These are phyloP conservation scores for Diaporthe citri DNA, from an alignment of 2,329 filamentous ascomycete species.

Conservation along the genomic window DNA sequence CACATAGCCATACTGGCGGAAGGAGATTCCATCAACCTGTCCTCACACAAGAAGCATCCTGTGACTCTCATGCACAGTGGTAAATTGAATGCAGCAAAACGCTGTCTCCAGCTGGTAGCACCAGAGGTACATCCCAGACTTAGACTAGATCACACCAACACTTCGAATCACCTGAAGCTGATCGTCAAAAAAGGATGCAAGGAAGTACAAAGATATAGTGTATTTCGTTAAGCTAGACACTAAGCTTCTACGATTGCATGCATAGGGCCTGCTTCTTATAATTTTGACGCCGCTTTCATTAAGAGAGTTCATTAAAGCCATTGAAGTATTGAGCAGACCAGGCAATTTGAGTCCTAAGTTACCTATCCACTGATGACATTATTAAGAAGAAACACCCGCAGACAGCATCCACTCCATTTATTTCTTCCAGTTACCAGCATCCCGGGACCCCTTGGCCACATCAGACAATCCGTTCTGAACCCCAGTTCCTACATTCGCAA, in stretches of 20 bases:
- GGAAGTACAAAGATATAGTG: no score
- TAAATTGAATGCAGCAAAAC: no score
- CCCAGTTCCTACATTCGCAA: slow-evolving; percentile 65
- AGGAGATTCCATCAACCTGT: no score
- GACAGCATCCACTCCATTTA: neutral
- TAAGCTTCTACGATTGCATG: neutral
- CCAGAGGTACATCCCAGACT: neutral
- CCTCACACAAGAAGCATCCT: no score
- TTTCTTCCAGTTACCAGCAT: slow-evolving; percentile 69
- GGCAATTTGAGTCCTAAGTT: no score
- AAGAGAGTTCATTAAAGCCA: neutral
- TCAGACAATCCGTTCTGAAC: slow-evolving; percentile 63
- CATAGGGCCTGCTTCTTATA: neutral
- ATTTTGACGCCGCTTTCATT: neutral
- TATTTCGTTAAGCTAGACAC: no score
- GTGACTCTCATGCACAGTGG: no score
- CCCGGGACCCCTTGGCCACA: slow-evolving; percentile 67
- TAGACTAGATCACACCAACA: neutral
- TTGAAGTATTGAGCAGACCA: neutral
- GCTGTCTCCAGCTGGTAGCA: neutral
- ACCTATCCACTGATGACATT: neutral
- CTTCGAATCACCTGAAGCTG: neutral
- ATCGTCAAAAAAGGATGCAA: no score
- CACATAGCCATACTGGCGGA: no score
- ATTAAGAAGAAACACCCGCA: neutral